phyloP scores from a whole-genome alignment of 768 basidiomycete species.

The Psilocybe tampanensis region DNA sequence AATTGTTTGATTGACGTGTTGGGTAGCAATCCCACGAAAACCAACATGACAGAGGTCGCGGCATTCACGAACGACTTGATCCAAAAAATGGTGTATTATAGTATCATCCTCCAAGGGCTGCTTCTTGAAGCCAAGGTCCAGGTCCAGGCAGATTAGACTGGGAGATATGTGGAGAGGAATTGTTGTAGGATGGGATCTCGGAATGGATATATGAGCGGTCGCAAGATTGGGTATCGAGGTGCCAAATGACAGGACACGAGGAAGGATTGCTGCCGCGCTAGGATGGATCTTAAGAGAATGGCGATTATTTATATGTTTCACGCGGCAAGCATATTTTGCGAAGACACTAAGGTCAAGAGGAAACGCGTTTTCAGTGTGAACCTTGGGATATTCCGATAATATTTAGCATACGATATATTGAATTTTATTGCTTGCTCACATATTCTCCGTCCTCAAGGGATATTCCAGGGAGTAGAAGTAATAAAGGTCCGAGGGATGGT shows the following conservation, averaged over 20 bases:
- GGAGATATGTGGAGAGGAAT: conserved; percentile 35
- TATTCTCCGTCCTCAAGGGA: conserved; percentile 29
- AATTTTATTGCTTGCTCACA: conserved; percentile 27
- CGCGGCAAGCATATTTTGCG: conserved; percentile 35
- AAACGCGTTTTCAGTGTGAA: background rate
- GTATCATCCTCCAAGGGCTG: conserved; percentile 19
- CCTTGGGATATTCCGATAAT: background rate
- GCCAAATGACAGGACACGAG: background rate
- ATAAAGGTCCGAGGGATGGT: conserved; percentile 40
- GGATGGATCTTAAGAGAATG: conserved; percentile 20
- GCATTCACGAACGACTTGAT: conserved; percentile 29
- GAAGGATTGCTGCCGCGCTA: background rate
- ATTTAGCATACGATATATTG: no score
- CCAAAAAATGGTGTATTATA: conserved; percentile 27
- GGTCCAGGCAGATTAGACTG: conserved; percentile 34
- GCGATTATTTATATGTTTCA: conserved; percentile 38
- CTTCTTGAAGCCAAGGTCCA: conserved; percentile 42
- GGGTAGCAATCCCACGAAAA: conserved; percentile 39
- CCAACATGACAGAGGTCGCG: conserved; percentile 34
- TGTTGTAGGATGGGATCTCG: conserved; percentile 24
- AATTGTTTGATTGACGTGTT: conserved; percentile 32
- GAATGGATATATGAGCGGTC: conserved; percentile 30
- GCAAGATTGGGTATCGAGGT: conserved; percentile 29
- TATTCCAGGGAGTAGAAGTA: conserved; percentile 39
- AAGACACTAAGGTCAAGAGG: conserved; percentile 28